Evolutionary conservation across 1,139 yeast genomes (phyloP).

Genomic region (Blastobotrys malaysiensis): DNA sequence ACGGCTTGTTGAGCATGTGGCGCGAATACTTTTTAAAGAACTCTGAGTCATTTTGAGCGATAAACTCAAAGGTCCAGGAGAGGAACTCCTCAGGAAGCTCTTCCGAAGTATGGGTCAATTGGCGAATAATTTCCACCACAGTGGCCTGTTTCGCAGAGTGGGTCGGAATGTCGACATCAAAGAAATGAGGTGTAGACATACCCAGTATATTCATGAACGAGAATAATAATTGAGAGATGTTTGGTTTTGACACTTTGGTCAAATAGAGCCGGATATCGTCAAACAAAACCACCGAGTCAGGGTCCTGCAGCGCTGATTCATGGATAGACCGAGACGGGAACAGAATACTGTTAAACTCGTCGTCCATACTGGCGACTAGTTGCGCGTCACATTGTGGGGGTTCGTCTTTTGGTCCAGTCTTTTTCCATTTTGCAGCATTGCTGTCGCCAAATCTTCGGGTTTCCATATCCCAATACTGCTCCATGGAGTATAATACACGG

Average conservation of each 20-base stretch:
- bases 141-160: neutral
- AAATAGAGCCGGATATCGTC: conserved; percentile 7
- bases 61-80: conserved; percentile 3
- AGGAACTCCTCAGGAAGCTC: conserved; percentile 4
- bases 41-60: neutral
- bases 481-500: conserved; percentile 10
- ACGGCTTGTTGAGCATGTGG: conserved; percentile 2
- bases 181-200: neutral
- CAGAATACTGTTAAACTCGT: neutral
- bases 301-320: neutral
- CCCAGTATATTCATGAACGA: neutral
- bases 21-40: conserved; percentile 7
- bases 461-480: conserved; percentile 21
- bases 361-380: neutral
- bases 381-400: neutral
- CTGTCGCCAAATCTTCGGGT: conserved; percentile 20
- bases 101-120: conserved; percentile 5
- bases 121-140: conserved; percentile 5
- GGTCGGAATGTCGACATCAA: neutral
- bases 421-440: conserved; percentile 8
- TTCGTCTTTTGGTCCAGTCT: conserved; percentile 1
- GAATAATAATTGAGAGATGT: conserved; percentile 1
- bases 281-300: conserved; percentile 6
- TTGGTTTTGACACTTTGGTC: neutral
- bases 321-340: conserved; percentile 7